Evolutionary conservation across 2,329 filamentous ascomycete species (phyloP).

Genomic region (Ambrosiella cleistominuta): DNA sequence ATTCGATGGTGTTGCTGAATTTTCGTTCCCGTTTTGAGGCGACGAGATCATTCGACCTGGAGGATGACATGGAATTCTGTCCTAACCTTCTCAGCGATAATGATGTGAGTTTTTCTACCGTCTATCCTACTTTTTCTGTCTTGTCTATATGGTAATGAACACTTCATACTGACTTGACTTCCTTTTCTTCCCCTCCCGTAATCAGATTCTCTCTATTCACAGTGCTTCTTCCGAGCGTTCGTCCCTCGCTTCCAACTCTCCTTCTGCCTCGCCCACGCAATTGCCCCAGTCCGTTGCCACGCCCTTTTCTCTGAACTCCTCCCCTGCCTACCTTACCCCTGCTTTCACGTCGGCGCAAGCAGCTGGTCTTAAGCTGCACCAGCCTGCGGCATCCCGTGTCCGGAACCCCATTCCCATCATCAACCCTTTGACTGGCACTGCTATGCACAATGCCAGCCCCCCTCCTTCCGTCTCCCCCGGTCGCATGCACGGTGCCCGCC

Average conservation of each 20-base stretch:
- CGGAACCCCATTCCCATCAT: constrained; percentile 96
- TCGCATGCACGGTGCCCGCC: constrained; percentile 34
- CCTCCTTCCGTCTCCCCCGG: constrained; percentile 52
- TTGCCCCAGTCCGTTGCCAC: constrained; percentile 65
- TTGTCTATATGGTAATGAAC: constrained; percentile 3
- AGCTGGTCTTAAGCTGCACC: constrained; percentile 63
- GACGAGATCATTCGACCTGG: constrained; percentile 81
- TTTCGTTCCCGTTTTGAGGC: constrained; percentile 84
- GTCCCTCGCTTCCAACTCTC: constrained; percentile 85
- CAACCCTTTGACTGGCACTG: constrained; percentile 79
- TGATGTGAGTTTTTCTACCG: constrained; percentile 48
- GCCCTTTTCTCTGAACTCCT: constrained; percentile 54
- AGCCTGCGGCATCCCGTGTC: constrained; percentile 72
- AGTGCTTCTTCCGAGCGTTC: constrained; percentile 89
- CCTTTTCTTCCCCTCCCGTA: constrained; percentile 17
- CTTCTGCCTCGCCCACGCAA: constrained; percentile 78
- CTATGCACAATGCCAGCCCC: constrained; percentile 56
- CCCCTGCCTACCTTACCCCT: constrained; percentile 48
- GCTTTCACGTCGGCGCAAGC: constrained; percentile 49
- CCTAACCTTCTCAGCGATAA: constrained; percentile 80
- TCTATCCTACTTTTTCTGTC: constrained; percentile 11
- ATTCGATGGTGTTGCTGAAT: constrained; percentile 51
- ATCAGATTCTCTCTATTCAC: constrained; percentile 75
- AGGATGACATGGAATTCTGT: constrained; percentile 93
- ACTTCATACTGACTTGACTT: constrained; percentile 17